Conservation (phyloP, 441 rosid species). For the Daphne laureola region DNA sequence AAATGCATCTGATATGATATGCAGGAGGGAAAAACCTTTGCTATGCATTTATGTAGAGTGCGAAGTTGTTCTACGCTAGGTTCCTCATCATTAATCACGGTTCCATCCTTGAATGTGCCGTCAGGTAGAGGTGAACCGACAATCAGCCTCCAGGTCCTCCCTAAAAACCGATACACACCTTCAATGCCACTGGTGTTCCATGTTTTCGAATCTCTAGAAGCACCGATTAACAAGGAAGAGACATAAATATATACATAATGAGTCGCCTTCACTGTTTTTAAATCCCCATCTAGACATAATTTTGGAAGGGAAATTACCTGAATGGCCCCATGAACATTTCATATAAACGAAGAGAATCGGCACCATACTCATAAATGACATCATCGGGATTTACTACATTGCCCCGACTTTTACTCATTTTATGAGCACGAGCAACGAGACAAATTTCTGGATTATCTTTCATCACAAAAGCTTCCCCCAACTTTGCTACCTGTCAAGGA, state of each 20-base stretch:
- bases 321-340: conserved; percentile 99
- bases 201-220: conserved; percentile 80
- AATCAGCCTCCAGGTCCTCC: conserved; percentile 85
- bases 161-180: conserved; percentile 89
- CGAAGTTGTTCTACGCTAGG: conserved; percentile 69
- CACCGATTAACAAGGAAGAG: conserved; percentile 15
- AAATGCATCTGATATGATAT: no score
- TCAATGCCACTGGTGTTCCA: conserved; percentile 97
- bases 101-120: conserved; percentile 58
- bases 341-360: conserved; percentile 89
- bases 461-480: conserved; percentile 72
- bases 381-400: conserved; percentile 98
- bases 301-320: conserved; percentile 35
- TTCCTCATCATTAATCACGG: conserved; percentile 51
- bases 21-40: conserved; percentile 50
- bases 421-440: conserved; percentile 68
- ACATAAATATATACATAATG: conserved; percentile 6
- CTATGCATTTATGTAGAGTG: conserved; percentile 78
- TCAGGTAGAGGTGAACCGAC: conserved; percentile 59
- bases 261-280: not conserved
- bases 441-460: conserved; percentile 56
- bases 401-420: conserved; percentile 99
- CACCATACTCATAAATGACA: conserved; percentile 78
- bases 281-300: not conserved
- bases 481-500: conserved; percentile 52